Evolutionary conservation across 2,329 filamentous ascomycete genomes (phyloP), one percentile per base, ranked within the genome.

Genomic region (Karstenula rhodostoma): DNA sequence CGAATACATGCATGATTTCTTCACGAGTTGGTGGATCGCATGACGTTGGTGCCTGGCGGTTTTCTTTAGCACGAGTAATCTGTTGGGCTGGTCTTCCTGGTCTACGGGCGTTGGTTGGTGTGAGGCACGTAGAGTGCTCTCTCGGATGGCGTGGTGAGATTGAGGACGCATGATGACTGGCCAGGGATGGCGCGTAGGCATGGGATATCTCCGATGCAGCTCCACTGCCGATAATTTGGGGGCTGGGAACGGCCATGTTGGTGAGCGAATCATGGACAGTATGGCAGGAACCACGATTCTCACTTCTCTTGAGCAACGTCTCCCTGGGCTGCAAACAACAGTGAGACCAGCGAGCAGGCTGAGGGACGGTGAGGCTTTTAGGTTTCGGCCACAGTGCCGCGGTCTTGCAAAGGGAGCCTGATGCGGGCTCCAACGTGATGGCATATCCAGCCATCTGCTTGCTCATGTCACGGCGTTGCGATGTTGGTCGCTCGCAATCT

Each of bases 181-280:
- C 55, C 59, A 52, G 59, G 67, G 66, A 59, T 66, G 69, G 70
- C 70, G 70, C 70, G 64, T 72, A 72, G 53, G 59, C 55, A 64
- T 57, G 63, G 55, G 56, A 61, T 63, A 27, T 46, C 53, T 60
- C 52, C 47, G 53, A 56, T 59, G 44, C 58, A 53, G 52, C 59
- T 56, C 57, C 50, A 60, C 57, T 27, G 51, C 49, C 27, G 43
- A 50, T 42, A 27, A 58, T 51, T 64, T 64, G 65, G 66, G 66
- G 61, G 59, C 66, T 62, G 61, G 58, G n/a, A 62, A 55, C 13
- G 35, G 17, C 51, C 48, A 46, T 40, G 10, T 27, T 33, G 23
- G 19, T 19, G 23, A 47, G 40, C 66, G 64, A 68, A 68, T 66
- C 58, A 63, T 4, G 22, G 12, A 29, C 10, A 42, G 33, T 35